phyloP scores from a whole-genome alignment of 1,284 basidiomycete genomes.

The Sphaerobolus stellatus region DNA sequence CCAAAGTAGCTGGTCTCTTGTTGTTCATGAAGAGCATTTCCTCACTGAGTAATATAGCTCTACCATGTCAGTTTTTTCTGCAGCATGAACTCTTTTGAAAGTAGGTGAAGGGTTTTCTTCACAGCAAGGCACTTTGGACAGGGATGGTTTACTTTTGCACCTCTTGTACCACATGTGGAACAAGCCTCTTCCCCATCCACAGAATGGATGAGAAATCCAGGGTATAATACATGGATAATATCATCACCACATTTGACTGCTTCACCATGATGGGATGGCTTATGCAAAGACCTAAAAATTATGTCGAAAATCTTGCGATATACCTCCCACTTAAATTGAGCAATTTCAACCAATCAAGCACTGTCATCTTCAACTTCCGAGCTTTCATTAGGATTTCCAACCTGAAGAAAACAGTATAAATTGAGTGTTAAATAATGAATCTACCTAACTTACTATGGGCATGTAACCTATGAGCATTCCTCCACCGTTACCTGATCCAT shows the following conservation, averaged over 20 bases:
- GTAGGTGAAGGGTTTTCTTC: constrained; percentile 19
- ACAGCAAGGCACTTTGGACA: constrained; percentile 30
- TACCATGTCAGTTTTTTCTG: background rate
- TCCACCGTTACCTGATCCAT: constrained; percentile 35
- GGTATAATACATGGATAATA: constrained; percentile 22
- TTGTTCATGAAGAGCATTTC: background rate
- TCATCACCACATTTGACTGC: constrained; percentile 24
- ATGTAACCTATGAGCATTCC: constrained; percentile 19
- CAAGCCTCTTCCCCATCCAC: constrained; percentile 31
- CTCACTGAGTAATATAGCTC: background rate
- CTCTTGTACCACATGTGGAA: constrained; percentile 24
- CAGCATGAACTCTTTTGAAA: background rate
- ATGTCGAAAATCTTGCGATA: constrained; percentile 25
- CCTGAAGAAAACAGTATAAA: background rate
- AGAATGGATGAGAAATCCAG: constrained; percentile 28
- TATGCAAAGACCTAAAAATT: constrained; percentile 21
- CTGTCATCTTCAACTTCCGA: constrained; percentile 13
- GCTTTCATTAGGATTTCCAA: constrained; percentile 23
- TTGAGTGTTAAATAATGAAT: background rate
- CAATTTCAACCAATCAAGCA: constrained; percentile 19
- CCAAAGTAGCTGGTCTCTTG: background rate
- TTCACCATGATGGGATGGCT: constrained; percentile 24
- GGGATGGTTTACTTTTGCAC: constrained; percentile 23
- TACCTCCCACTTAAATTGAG: constrained; percentile 26
- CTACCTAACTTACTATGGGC: constrained; percentile 22